Evolutionary conservation across 2,329 filamentous ascomycete species (phyloP), one percentile per base, ranked within the genome.

Genomic region (Decorospora gaudefroyi): DNA sequence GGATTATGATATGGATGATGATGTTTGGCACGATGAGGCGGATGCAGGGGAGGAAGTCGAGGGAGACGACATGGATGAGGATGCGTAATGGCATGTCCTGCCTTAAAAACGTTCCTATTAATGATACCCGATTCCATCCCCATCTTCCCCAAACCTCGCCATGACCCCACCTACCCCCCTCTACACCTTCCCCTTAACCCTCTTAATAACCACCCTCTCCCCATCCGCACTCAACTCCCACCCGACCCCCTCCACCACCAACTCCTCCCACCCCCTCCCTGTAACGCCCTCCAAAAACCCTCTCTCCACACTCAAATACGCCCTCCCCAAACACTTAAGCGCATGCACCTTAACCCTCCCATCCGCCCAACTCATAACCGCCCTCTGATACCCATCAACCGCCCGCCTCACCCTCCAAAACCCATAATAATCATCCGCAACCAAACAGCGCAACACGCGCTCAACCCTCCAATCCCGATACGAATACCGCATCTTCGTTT

Each of bases 241-340:
- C 0, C 90, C 90, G 1, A 97, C 86, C 2, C 84, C 84, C 62
- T 88, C 83, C 53, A 81, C 76, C 22, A 80, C 77, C 62, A 97
- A 72, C 36, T 83, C 81, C 8, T 82, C 76, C 90, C 92, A 99
- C n/a, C 72, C 75, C 56, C 80, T 76, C 33, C 83, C 83, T 4
- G 87, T 79, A 44, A 82, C 78, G 63, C 77, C 79, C 71, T 93
- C 88, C 36, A 96, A 72, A 68, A 85, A 89, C 3, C 65, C 66
- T 46, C 80, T 70, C 39, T 90, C 87, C 6, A 90, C 85, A 13
- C 74, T 82, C 53, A 96, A 72, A 69, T 99, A 99, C 4, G 86
- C 81, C 62, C 84, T 81, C 1, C 90, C 90, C 41, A 97, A 81
- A 66, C 90, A 93, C 74, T 96, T 95, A 57, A 97, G 75, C 22